phyloP scores from a whole-genome alignment of 768 basidiomycete species.

The Coprinopsis sp. region DNA sequence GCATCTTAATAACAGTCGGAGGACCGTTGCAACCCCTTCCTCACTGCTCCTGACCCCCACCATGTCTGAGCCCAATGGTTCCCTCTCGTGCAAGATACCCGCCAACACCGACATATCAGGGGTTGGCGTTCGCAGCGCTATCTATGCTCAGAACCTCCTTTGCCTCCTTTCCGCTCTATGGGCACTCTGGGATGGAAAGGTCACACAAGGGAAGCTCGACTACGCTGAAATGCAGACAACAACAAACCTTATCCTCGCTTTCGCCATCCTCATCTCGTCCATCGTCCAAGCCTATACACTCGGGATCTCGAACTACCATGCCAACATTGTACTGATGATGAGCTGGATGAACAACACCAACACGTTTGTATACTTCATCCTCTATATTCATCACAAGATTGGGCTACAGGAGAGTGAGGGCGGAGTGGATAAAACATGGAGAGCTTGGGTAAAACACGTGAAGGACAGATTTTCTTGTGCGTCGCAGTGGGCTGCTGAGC shows the following conservation, averaged over 20 bases:
- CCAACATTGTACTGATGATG: constrained; percentile 21
- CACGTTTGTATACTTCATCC: constrained; percentile 3
- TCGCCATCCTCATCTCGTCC: constrained; percentile 19
- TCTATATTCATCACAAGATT: constrained; percentile 7
- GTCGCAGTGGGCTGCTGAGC: no score
- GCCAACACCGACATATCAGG: not conserved
- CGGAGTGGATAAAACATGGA: not conserved
- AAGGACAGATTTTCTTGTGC: no score
- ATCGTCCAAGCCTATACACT: constrained; percentile 17
- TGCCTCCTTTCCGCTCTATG: constrained; percentile 1
- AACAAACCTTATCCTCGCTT: constrained; percentile 3
- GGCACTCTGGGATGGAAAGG: constrained; percentile 6
- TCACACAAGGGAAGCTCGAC: constrained; percentile 1
- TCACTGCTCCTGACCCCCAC: no score
- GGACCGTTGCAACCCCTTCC: no score
- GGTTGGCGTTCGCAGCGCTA: not conserved
- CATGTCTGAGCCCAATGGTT: no score
- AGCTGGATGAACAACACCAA: constrained; percentile 10
- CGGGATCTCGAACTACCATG: constrained; percentile 19
- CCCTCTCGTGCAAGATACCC: not conserved
- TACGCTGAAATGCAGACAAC: constrained; percentile 3
- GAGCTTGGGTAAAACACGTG: not conserved
- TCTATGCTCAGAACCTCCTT: no score
- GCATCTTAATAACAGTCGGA: no score
- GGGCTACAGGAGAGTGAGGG: not conserved